Evolutionary conservation across 2,329 filamentous ascomycete species (phyloP).

Genomic region (Ascochyta rabiei): DNA sequence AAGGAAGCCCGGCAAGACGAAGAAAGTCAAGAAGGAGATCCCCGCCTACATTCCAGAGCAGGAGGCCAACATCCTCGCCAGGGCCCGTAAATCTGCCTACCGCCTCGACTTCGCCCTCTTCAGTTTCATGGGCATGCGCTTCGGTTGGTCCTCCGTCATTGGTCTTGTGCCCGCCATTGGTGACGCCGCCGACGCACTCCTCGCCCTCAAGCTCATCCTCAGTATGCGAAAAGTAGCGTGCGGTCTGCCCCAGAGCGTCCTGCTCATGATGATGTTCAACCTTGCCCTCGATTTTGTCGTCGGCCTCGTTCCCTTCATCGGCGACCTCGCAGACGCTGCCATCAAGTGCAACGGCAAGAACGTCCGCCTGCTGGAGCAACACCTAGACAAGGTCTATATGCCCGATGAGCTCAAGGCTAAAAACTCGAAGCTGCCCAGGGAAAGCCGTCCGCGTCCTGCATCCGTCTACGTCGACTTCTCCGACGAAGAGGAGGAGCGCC

Average conservation of each 20-base stretch:
- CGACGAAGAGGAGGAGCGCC: conserved; percentile 45
- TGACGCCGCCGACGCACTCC: conserved; percentile 50
- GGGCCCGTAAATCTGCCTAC: conserved; percentile 85
- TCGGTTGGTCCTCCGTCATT: conserved; percentile 89
- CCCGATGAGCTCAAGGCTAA: conserved; percentile 40
- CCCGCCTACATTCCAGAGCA: conserved; percentile 82
- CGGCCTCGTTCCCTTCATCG: conserved; percentile 75
- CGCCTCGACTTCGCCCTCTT: conserved; percentile 84
- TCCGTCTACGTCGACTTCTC: conserved; percentile 55
- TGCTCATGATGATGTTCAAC: conserved; percentile 79
- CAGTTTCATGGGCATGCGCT: conserved; percentile 78
- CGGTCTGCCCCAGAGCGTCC: conserved; percentile 68
- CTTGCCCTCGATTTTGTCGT: conserved; percentile 75
- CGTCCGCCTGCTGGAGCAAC: conserved; percentile 69
- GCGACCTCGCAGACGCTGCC: conserved; percentile 75
- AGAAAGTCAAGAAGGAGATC: conserved; percentile 83
- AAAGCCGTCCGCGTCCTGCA: conserved; percentile 49
- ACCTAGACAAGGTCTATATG: conserved; percentile 71
- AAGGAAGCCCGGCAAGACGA: conserved; percentile 72
- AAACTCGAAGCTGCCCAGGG: conserved; percentile 25
- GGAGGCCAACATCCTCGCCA: conserved; percentile 81
- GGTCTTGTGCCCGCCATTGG: conserved; percentile 80
- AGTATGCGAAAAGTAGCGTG: conserved; percentile 77
- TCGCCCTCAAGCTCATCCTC: conserved; percentile 69
- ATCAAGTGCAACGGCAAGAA: conserved; percentile 81